phyloP scores from a whole-genome alignment of 805 yeast genomes.

The Nakazawaea pomicola region DNA sequence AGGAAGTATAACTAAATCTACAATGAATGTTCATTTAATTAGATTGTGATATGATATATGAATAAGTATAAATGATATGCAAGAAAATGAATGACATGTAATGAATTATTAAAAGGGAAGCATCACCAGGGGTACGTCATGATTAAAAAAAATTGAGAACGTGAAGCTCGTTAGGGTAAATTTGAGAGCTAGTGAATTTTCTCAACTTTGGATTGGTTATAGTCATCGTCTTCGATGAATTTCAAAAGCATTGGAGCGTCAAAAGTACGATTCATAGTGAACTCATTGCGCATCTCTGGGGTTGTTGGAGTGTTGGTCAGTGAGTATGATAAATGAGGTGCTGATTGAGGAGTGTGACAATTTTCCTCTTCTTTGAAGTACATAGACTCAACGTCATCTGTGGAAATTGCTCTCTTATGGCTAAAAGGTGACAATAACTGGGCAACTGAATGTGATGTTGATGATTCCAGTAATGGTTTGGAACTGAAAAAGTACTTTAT shows the following conservation, averaged over 20 bases:
- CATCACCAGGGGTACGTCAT: background rate
- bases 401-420: background rate
- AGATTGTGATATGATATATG: too few species aligned
- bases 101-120: background rate
- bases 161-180: too few species aligned
- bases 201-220: background rate
- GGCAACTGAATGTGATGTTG: background rate
- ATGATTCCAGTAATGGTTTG: background rate
- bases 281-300: conserved; percentile 1
- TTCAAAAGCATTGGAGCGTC: background rate
- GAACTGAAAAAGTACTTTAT: background rate
- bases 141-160: background rate
- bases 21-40: too few species aligned
- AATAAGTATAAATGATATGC: too few species aligned
- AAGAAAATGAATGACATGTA: background rate
- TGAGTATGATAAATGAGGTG: conserved; percentile 4
- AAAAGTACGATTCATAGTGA: background rate
- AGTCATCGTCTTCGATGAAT: conserved; percentile 3
- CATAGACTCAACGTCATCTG: conserved; percentile 2
- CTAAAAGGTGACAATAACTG: conserved; percentile 1
- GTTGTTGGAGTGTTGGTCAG: conserved; percentile 8
- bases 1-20: too few species aligned
- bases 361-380: too few species aligned
- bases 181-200: background rate
- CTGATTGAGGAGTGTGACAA: background rate